Evolutionary conservation across 192 early-diverging fungal species (phyloP).

Genomic region (Gamsiella multidivaricata): DNA sequence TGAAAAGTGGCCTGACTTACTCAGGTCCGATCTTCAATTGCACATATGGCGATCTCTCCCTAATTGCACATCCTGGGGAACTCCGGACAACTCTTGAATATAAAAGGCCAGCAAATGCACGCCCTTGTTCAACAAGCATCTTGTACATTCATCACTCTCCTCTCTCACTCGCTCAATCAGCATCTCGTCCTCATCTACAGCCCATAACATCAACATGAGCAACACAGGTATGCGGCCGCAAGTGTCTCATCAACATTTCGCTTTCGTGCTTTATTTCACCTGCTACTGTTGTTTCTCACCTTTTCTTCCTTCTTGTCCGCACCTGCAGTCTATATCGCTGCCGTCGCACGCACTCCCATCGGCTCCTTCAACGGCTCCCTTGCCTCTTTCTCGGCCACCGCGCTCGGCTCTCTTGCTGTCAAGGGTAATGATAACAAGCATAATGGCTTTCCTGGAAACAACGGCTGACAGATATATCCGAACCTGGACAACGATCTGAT

Average conservation of each 20-base stretch:
- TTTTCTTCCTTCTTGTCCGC: not conserved
- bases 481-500: too few relatives aligned
- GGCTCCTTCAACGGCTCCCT: slow-evolving; percentile 93
- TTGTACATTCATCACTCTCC: not conserved
- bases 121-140: too few relatives aligned
- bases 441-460: too few relatives aligned
- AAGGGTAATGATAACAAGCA: slow-evolving; percentile 65
- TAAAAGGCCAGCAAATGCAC: too few relatives aligned
- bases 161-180: too few relatives aligned
- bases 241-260: not conserved
- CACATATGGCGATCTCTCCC: not conserved
- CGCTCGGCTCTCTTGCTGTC: slow-evolving; percentile 90
- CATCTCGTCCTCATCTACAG: not conserved
- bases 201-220: not conserved
- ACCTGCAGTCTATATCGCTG: slow-evolving; percentile 89
- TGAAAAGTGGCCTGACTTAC: slow-evolving; percentile 20
- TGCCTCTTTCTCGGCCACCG: slow-evolving; percentile 79
- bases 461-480: too few relatives aligned
- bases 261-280: not conserved
- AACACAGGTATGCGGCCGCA: not conserved
- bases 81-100: too few relatives aligned
- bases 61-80: too few relatives aligned
- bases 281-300: not conserved
- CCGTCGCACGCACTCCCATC: slow-evolving; percentile 90
- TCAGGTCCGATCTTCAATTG: not conserved